These are phyloP conservation scores for Xylariaceae sp. DNA, from an alignment of 2,329 filamentous ascomycete species.

Conservation along the genomic window DNA sequence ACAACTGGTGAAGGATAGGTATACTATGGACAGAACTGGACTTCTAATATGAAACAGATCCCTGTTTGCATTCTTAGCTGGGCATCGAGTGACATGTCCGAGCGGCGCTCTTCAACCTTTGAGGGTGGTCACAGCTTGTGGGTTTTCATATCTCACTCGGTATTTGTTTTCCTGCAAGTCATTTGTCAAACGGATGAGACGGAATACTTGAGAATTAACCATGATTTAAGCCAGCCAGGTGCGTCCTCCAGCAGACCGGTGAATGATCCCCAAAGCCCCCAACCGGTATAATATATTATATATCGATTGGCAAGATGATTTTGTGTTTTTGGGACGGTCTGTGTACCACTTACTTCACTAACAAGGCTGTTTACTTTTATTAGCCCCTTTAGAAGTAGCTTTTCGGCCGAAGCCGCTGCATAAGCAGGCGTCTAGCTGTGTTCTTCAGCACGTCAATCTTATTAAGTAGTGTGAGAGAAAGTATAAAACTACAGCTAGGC, in stretches of 20 bases:
- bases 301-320: no score
- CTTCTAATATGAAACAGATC: background rate
- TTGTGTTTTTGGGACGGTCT: no score
- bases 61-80: background rate
- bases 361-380: no score
- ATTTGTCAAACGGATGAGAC: background rate
- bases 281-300: background rate
- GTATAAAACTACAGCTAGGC: background rate
- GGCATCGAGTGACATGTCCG: background rate
- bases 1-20: background rate
- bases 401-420: background rate
- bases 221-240: background rate
- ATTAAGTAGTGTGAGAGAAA: background rate
- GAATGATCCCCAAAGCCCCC: background rate
- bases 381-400: no score
- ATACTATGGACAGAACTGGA: no score
- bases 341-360: no score
- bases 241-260: background rate
- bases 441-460: background rate
- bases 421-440: background rate
- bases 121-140: background rate
- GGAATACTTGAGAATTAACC: background rate
- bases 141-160: background rate
- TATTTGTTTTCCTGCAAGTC: background rate
- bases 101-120: background rate